phyloP scores from a whole-genome alignment of 2,329 filamentous ascomycete genomes.

The Calonectria ilicicola region DNA sequence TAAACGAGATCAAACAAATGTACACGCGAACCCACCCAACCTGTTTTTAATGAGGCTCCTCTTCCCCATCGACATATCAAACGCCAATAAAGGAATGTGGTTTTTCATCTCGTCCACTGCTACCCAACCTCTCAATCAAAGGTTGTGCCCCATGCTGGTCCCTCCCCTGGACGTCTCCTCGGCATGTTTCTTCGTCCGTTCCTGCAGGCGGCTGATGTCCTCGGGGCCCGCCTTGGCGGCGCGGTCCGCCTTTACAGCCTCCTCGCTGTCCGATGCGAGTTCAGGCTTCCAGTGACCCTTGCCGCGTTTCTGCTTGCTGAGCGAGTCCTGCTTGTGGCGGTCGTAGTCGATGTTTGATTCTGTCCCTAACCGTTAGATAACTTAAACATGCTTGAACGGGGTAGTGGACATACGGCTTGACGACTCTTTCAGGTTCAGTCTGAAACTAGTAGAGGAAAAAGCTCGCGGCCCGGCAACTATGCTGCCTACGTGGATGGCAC shows the following conservation, averaged over 20 bases:
- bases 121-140: conserved; percentile 43
- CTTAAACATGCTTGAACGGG: neutral
- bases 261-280: conserved; percentile 83
- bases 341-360: conserved; percentile 59
- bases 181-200: conserved; percentile 67
- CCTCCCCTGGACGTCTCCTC: conserved; percentile 59
- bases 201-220: conserved; percentile 63
- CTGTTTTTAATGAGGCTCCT: neutral
- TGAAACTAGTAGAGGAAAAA: conserved; percentile 44
- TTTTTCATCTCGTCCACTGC: neutral
- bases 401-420: conserved; percentile 46
- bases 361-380: conserved; percentile 18
- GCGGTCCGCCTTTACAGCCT: conserved; percentile 78
- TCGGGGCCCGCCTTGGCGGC: conserved; percentile 45
- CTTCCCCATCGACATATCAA: neutral
- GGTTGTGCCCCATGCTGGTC: conserved; percentile 60
- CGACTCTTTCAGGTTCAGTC: conserved; percentile 52
- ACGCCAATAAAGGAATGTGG: neutral
- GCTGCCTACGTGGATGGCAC: conserved; percentile 32
- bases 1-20: neutral
- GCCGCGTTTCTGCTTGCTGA: conserved; percentile 76
- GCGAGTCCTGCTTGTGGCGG: conserved; percentile 70
- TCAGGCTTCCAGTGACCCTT: conserved; percentile 82
- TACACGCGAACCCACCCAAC: neutral
- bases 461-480: conserved; percentile 41